Evolutionary conservation across 2,329 filamentous ascomycete species (phyloP), one percentile per base, ranked within the genome.

Genomic region (Xylariaceae sp.): DNA sequence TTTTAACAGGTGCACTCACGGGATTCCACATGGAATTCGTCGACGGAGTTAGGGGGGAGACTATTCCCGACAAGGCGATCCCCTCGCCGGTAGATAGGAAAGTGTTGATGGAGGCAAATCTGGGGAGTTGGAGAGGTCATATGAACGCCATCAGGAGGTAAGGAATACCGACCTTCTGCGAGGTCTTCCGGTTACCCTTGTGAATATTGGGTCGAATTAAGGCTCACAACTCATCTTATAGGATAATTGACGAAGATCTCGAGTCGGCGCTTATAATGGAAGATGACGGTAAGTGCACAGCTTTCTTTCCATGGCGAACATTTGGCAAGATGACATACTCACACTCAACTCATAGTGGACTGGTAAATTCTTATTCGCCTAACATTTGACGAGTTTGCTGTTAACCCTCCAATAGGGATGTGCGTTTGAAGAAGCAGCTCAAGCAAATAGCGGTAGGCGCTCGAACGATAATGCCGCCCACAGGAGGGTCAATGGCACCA

Each of bases 11-110:
- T 27, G 56, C 63, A 1, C 40, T 70, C 23, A 64, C 63, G 0
- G 64, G 61, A 0, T 62, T 73, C 46, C 54, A 63, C 3, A 48
- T 71, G 0, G 62, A 71, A 5, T 71, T 62, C 50, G 48, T 71
- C 3, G 60, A 68, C 38, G 70, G 66, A 0, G 61, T 71, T 2
- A 54, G 51, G 12, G 65, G 66, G 2, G 57, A 64, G 6, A 54
- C 54, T 3, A 50, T 73, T 2, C 48, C 54, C 1, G 61, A 69
- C 34, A 70, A 70, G 44, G 61, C 67, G 3, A 36, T 69, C 9
- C 69, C 67, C 0, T 54, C 55, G 32, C 60, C 48, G 1, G 42
- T 52, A 3, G 50, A 60, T 23, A 46, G 50, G 6, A 52, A 44
- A 42, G 56, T 48, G 18, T 38, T 52, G 37, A 51, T 40, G 37